Base-by-base conservation (phyloP, 2,329 filamentous ascomycete genomes). In the Xylariomycetidae sp. region DNA sequence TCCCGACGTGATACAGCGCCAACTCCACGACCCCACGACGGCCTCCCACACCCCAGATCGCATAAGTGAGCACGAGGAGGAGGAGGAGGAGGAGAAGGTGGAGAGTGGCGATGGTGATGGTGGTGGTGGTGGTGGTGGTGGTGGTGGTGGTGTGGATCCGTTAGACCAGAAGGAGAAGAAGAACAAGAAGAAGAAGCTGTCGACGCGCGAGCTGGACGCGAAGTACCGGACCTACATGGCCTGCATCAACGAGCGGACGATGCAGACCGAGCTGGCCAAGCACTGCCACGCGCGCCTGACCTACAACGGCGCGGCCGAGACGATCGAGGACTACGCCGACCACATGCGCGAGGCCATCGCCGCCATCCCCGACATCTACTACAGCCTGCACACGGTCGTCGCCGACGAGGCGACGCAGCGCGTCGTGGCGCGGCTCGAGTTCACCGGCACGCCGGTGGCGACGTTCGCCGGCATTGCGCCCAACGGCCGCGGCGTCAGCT, bases 341-440 rank as follows among this genome's bases (percentile, higher is more conserved):
- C 48, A 57, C 39, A 53, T 61, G 19, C 44, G 55, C 25, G 42
- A 41, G 16, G 49, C 47, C 12, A 48, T 56, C 23, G 44, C 41
- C 2, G 50, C 46, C 2, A 51, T 61, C 19, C 38, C 49, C 0
- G 56, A 54, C 3, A 34, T 62, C 25, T 19, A 17, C 0, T 50
- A 58, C 30, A 37, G 36, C 1, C 33, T 62, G 18, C 38, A 44
- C 25, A 45, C 50, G 10, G 25, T 60, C 4, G 28, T 62, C 6
- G 56, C 48, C 16, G 56, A 63, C 37, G 50, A 54, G 33, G 34
- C 31, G 14, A 32, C 41, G 16, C 59, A 61, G 45, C 48, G 51
- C 30, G 36, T 62, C 2, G 59, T 57, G 0, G 52, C 49, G 15
- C 44, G 56, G 12, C 28, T 63, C 17, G 42, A 49, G 31, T 54